Evolutionary conservation across 768 basidiomycete species (phyloP), one percentile per base, ranked within the genome.

Genomic region (Boletellus ananas): DNA sequence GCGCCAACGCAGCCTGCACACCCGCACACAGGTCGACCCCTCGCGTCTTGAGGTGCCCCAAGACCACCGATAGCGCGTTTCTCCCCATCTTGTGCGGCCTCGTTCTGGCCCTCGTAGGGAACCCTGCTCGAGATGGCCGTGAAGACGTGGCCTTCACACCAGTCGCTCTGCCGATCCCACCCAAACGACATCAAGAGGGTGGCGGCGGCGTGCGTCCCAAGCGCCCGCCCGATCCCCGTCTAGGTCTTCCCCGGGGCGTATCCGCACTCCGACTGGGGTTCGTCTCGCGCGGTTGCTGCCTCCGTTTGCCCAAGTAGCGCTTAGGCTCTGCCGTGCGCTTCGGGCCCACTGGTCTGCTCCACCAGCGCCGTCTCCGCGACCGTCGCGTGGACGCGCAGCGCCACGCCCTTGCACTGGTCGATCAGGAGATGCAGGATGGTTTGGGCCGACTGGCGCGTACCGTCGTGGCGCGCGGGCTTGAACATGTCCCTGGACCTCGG

Each of bases 361-460:
- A 25, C 23, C 23, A 25, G 23, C 23, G 23, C 23, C 7, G 2
- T 25, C 23, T 6, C 23, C 23, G 23, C 23, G 23, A 6, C 23
- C 7, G 23, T 84, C 81, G 20, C 67, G 63, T 83, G 81, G 41
- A 84, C 80, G 21, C 69, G 73, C 2, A 84, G 69, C 2, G 75
- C 66, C 3, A 70, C 52, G 0, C 79, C 72, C n/a, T 62, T 59
- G 23, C 23, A 5, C 9, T 63, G 71, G 25, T 63, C 58, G 13
- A 77, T 51, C 46, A 83, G 59, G 29, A 66, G 64, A 11, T 70
- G 69, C 1, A 84, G 55, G 43, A 81, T 71, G 12, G 56, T 51
- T 0, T 69, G 72, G 0, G 77, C 74, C 23, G 23, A 25, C n/a
- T 25, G 5, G 23, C 23, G 23, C 23, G 79, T 78, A 16, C 78